Percentiles rank a stretch among this genome's conserved stretches.
Evolutionary conservation across 768 basidiomycete species (phyloP).

Genomic region (Leccinum longicurvipes): DNA sequence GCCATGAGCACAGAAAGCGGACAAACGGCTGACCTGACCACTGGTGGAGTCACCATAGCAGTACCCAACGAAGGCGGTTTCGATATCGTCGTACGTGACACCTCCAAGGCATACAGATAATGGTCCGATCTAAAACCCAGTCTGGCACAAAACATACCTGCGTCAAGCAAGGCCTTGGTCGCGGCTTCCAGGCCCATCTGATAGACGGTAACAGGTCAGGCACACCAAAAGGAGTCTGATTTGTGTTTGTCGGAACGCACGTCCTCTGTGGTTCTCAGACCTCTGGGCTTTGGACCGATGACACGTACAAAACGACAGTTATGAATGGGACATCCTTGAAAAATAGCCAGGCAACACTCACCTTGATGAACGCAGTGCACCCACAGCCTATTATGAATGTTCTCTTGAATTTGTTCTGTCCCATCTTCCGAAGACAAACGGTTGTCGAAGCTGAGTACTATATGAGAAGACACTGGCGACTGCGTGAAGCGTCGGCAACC

Average conservation of each 20-base stretch:
- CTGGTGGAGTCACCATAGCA: constrained; percentile 78
- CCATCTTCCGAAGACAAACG: neutral
- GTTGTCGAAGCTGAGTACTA: neutral
- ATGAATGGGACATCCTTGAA: neutral
- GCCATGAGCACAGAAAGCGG: neutral
- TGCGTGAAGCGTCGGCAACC: too few species aligned
- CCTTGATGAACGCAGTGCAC: constrained; percentile 21
- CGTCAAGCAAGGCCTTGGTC: constrained; percentile 83
- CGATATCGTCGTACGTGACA: constrained; percentile 75
- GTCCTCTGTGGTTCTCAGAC: constrained; percentile 65
- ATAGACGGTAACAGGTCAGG: neutral
- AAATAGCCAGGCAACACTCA: constrained; percentile 7
- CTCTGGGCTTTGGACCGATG: constrained; percentile 51
- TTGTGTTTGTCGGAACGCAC: constrained; percentile 34
- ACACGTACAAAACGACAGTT: neutral
- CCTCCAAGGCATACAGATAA: constrained; percentile 38
- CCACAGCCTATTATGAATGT: constrained; percentile 20
- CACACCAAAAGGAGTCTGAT: neutral
- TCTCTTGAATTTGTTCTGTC: constrained; percentile 5
- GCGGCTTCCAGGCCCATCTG: constrained; percentile 88
- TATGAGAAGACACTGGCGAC: too few species aligned
- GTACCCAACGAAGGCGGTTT: constrained; percentile 74
- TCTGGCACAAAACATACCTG: constrained; percentile 42
- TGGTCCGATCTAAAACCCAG: neutral
- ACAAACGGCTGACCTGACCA: constrained; percentile 54